Base-by-base conservation (phyloP, 768 basidiomycete species). In the Boletellus sp. region DNA sequence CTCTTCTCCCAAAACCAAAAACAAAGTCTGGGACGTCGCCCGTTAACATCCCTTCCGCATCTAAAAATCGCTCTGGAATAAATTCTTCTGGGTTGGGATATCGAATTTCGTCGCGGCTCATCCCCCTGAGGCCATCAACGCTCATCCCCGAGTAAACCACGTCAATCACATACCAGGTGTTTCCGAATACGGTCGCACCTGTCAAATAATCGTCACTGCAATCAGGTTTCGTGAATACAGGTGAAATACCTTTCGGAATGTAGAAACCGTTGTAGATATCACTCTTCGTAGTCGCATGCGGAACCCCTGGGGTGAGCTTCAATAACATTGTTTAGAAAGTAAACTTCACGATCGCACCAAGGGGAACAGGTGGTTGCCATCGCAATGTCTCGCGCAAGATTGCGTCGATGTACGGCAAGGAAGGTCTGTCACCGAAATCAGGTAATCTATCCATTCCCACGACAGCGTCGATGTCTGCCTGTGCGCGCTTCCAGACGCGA, bases 1-100 rank as follows among this genome's bases (percentile, higher is more conserved):
- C 2, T 42, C 56, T 48, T 41, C 50, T 54, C 9, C 57, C 56
- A 47, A 58, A 58, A 7, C 57, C 57, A 33, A 58, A 58, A 10
- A 13, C n/a, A 15, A 58, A 48, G 28, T 56, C 52, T 15, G 42
- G 43, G 2, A 12, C 35, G 32, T 59, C 52, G 16, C 48, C 48
- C 3, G 37, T 51, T n/a, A 58, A 46, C 34, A 41, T 47, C 19
- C 57, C 50, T 2, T 49, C 37, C 1, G 45, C 35, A 5, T 48
- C 46, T 32, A 53, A 42, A 26, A 57, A 57, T 6, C 55, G 47
- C 43, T 58, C 55, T 1, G 55, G 55, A 3, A 50, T 50, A 22
- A 57, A 57, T 19, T 35, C n/a, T 24, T 51, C 51, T 24, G 60
- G 44, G 35, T 56, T 33, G 1, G 59, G 52, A 37, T 61, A 61